phyloP scores from a whole-genome alignment of 2,329 filamentous ascomycete genomes.

The Fusarium bactridioides region DNA sequence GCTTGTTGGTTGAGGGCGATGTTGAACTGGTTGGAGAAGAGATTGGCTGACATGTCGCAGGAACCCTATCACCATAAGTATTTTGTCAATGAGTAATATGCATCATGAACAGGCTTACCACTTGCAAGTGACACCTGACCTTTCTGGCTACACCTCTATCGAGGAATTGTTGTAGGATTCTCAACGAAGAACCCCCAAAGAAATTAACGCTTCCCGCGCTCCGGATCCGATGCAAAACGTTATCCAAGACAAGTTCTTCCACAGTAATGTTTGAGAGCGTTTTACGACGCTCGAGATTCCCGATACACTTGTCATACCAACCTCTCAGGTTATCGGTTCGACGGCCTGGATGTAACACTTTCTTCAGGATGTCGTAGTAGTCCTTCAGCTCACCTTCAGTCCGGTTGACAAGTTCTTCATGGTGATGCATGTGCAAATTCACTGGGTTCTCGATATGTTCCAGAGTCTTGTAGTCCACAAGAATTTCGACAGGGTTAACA shows the following conservation, averaged over 20 bases:
- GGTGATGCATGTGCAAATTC: conserved; percentile 56
- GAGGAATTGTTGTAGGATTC: conserved; percentile 31
- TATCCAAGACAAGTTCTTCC: conserved; percentile 2
- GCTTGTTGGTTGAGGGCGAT: conserved; percentile 31
- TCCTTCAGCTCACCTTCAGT: conserved; percentile 20
- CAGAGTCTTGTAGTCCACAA: conserved; percentile 49
- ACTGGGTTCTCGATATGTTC: conserved; percentile 54
- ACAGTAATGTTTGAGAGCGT: conserved; percentile 1
- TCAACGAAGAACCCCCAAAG: conserved; percentile 35
- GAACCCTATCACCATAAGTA: conserved; percentile 24
- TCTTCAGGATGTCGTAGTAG: conserved; percentile 21
- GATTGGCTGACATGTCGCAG: conserved; percentile 32
- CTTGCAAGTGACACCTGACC: conserved; percentile 33
- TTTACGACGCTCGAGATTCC: background rate
- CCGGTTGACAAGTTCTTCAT: conserved; percentile 36
- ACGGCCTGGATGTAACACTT: background rate
- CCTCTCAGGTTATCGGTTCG: conserved; percentile 9
- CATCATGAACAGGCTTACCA: conserved; percentile 9
- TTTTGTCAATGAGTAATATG: background rate
- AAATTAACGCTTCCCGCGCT: conserved; percentile 28
- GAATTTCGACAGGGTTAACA: conserved; percentile 40
- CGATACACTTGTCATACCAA: conserved; percentile 32
- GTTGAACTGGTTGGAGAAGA: conserved; percentile 39
- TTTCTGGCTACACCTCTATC: conserved; percentile 26
- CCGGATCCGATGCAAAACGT: conserved; percentile 23